Base-by-base conservation (phyloP, 2,329 filamentous ascomycete genomes). In the Ophiosphaerella narmari region DNA sequence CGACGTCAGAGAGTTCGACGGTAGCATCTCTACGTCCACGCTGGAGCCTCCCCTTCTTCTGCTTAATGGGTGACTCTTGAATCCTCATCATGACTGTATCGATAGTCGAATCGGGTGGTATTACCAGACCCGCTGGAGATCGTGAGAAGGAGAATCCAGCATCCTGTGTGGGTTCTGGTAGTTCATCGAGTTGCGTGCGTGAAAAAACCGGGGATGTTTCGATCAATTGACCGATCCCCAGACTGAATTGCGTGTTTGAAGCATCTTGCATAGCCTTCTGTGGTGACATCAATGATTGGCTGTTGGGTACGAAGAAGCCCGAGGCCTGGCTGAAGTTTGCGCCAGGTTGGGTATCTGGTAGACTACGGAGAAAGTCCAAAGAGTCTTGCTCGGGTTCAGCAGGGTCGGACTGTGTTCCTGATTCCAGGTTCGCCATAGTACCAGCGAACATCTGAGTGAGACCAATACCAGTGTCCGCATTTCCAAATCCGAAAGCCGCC, bases 361-460 rank as follows among this genome's bases (percentile, higher is more conserved):
- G 66, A 40, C 72, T 72, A 48, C 77, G 74, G 11, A 82, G 71
- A 37, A 83, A 79, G 16, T 76, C 75, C 8, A 82, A 59, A 8
- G 81, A 82, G 54, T 82, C 79, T 54, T 78, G 72, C 51, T 80
- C 74, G 45, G 63, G 41, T 54, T 75, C 63, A 26, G 46, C 46
- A 37, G 69, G 54, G 37, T 58, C 48, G 41, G 60, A 68, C 13
- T 73, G 69, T 78, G 63, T 57, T 7, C 64, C 72, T 2, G 70
- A 68, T 41, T 80, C 74, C 51, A 79, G 77, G 33, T 83, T 85
- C 40, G 89, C 91, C 85, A 97, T 88, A 1, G 91, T 96, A 11
- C 90, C 90, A 5, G 89, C 89, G 68, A 96, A 97, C 55, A 94
- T 93, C 64, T 96, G 92, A 0, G 91, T 95, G 38, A 96, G 80